A percentile compares a stretch with the other conserved stretches of the same genome.
phyloP scores from a whole-genome alignment of 345 rosid genomes.

The Kandelia obovata region DNA sequence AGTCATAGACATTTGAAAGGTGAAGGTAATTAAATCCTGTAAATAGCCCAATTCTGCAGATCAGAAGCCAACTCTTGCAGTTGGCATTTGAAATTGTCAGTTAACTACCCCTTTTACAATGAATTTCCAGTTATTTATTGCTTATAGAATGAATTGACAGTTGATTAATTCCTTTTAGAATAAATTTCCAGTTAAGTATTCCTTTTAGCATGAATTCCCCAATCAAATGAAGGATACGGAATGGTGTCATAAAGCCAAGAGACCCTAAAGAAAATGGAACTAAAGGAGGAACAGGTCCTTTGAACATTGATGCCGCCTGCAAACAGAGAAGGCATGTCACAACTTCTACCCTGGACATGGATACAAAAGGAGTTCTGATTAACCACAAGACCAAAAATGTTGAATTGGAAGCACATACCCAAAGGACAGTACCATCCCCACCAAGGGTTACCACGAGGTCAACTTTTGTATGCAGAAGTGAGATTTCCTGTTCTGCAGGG shows the following conservation, averaged over 20 bases:
- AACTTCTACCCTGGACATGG: slow-evolving; percentile 12
- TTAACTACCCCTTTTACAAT: no score
- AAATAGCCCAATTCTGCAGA: slow-evolving; percentile 1
- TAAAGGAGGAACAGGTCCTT: slow-evolving; percentile 95
- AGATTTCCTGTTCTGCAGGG: slow-evolving; percentile 63
- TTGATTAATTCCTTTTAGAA: no score
- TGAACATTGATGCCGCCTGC: slow-evolving; percentile 95
- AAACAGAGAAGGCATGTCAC: slow-evolving; percentile 19
- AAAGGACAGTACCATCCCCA: slow-evolving; percentile 99
- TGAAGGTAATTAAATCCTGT: background rate
- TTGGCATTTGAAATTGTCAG: background rate
- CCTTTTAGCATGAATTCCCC: background rate
- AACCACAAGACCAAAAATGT: background rate
- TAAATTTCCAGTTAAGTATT: no score
- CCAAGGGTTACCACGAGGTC: slow-evolving; percentile 97
- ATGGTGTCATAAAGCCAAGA: slow-evolving; percentile 98
- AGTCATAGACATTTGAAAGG: background rate
- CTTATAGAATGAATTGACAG: no score
- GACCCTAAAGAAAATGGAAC: slow-evolving; percentile 96
- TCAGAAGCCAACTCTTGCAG: slow-evolving; percentile 5
- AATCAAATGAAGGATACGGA: slow-evolving; percentile 63
- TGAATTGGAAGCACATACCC: slow-evolving; percentile 53
- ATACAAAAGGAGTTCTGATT: slow-evolving; percentile 8
- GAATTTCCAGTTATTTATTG: no score
- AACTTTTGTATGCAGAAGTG: slow-evolving; percentile 68